These are phyloP conservation scores for Nitzschia sp. DNA, from an alignment of 108 stramenopile genomes.

Conservation along the genomic window DNA sequence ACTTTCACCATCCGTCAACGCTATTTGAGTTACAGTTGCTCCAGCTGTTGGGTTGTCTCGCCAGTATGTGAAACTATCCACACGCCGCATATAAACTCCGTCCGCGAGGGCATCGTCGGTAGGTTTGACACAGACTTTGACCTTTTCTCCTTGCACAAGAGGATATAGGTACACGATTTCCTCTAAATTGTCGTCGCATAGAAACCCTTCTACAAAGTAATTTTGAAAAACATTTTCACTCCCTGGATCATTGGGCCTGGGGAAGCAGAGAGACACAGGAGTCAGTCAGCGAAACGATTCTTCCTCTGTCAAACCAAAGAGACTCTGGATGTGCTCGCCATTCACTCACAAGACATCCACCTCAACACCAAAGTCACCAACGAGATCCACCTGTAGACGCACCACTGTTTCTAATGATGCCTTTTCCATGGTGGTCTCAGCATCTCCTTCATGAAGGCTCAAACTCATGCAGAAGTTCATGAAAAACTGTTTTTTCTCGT, in stretches of 20 bases:
- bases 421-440: background rate
- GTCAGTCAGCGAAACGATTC: background rate
- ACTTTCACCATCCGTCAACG: constrained; percentile 3
- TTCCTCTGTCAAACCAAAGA: background rate
- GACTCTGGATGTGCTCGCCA: background rate
- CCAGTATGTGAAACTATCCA: constrained; percentile 15
- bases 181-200: constrained; percentile 11
- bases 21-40: background rate
- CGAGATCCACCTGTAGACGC: background rate
- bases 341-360: background rate
- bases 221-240: background rate
- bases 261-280: background rate
- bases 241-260: background rate
- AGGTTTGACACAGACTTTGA: constrained; percentile 7
- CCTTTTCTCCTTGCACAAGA: background rate
- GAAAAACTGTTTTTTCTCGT: background rate
- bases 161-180: background rate
- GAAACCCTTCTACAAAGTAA: constrained; percentile 6
- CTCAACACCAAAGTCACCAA: background rate
- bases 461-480: constrained; percentile 11
- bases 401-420: background rate
- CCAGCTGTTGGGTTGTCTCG: background rate
- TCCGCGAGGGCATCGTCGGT: constrained; percentile 8
- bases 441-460: background rate
- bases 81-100: constrained; percentile 13